Evolutionary conservation across 495 filamentous ascomycete species (phyloP).

Genomic region (Tuber indicum): DNA sequence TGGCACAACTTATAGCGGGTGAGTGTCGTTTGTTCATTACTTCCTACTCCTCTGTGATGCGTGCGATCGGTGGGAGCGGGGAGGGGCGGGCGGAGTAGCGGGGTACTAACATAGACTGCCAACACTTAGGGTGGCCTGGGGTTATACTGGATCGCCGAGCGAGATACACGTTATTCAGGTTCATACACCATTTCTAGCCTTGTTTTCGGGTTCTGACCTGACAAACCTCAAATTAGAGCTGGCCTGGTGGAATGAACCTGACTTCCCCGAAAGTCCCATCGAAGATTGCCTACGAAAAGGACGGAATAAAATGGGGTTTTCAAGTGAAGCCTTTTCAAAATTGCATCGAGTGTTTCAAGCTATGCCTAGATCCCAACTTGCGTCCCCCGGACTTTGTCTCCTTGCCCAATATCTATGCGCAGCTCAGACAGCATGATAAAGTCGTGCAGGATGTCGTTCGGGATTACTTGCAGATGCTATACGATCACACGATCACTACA

Average conservation of each 20-base stretch:
- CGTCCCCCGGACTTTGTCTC: constrained; percentile 72
- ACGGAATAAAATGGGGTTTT: constrained; percentile 65
- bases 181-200: background rate
- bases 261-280: constrained; percentile 38
- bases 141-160: constrained; percentile 36
- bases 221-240: constrained; percentile 29
- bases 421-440: constrained; percentile 58
- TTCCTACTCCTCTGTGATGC: background rate
- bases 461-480: constrained; percentile 63
- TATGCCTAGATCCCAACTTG: constrained; percentile 69
- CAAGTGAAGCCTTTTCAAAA: constrained; percentile 69
- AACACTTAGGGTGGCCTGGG: constrained; percentile 31
- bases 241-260: constrained; percentile 37
- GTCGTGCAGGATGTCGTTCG: constrained; percentile 55
- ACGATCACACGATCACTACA: constrained; percentile 68
- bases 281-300: constrained; percentile 37
- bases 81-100: background rate
- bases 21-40: constrained; percentile 34
- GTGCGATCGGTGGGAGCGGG: background rate
- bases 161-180: constrained; percentile 39
- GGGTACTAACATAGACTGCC: background rate
- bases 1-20: constrained; percentile 66
- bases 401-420: constrained; percentile 64
- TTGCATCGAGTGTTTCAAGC: constrained; percentile 67
- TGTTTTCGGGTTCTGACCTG: constrained; percentile 11